Base-by-base conservation (phyloP, 371 early-diverging fungal species). In the Rhizopus delemar region DNA sequence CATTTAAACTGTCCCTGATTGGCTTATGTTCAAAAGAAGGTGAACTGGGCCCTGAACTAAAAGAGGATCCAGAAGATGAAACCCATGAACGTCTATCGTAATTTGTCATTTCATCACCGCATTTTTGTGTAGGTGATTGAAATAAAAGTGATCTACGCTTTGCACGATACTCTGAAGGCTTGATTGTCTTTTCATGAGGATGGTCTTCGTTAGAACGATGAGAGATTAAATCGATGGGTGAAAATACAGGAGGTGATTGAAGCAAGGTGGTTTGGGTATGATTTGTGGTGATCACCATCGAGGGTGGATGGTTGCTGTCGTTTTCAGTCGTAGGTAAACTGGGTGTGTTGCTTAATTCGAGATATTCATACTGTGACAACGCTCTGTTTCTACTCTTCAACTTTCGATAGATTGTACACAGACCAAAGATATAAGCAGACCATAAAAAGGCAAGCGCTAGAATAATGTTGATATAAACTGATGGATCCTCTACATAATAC, bases 351-450 rank as follows among this genome's bases (percentile, higher is more conserved):
- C 60, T 49, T 31, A 71, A 43, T 29, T 65, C 66, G 35, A 75
- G 55, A 33, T 71, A 71, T 52, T 75, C 72, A 35, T 75, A 75
- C 8, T 89, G 85, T 8, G 92, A 86, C 35, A 57, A 29, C 16
- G 55, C 51, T 12, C 22, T 48, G 54, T 67, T 67, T 48, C 41
- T 51, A n/a, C 49, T 51, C 28, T 59, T 61, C 6, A 67, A 41
- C 32, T 59, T 55, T 15, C 53, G 73, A 51, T 88, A 84, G 15
- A 96, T 81, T 4, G 78, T 84, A 53, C 74, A 78, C 22, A 98
- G 71, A 52, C 95, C 59, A 51, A 74, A 65, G 5, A 75, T 52
- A 53, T 73, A 78, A 15, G 65, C 48, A 54, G 65, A 63, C 75
- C 75, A 78, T 13, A 74, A 39, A 50, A 78, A 78, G 28, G 78